phyloP scores from a whole-genome alignment of 2,329 filamentous ascomycete species.

The Cryphonectria naterciae region DNA sequence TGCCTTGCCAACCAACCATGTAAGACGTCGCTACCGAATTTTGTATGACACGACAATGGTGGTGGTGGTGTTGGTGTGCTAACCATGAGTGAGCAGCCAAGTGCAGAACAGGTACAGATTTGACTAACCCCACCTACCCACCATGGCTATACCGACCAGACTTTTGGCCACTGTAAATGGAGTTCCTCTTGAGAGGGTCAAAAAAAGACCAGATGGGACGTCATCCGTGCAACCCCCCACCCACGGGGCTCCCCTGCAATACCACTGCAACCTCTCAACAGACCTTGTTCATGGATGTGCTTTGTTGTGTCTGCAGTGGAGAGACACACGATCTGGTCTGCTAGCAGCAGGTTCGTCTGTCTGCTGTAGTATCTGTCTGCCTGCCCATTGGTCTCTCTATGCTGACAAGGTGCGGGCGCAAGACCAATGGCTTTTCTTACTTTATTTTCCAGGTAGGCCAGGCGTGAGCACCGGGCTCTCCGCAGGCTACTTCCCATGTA shows the following conservation, averaged over 20 bases:
- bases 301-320: not conserved
- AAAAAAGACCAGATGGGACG: not conserved
- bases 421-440: no score
- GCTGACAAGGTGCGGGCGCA: not conserved
- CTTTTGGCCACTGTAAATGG: not conserved
- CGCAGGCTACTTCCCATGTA: not conserved
- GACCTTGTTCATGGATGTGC: not conserved
- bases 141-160: not conserved
- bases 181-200: not conserved
- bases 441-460: not conserved
- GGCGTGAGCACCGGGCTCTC: not conserved
- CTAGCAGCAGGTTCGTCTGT: not conserved
- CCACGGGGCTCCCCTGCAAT: not conserved
- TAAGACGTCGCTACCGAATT: not conserved
- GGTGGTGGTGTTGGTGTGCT: not conserved
- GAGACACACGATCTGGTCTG: not conserved
- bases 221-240: conserved; percentile 4
- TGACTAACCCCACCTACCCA: not conserved
- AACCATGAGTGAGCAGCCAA: not conserved
- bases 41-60: not conserved
- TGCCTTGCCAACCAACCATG: not conserved
- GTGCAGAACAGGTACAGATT: not conserved
- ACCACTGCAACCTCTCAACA: not conserved
- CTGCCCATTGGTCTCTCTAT: not conserved
- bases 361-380: not conserved